phyloP scores from a whole-genome alignment of 306 rosid species.

The Ziziphus jujuba region DNA sequence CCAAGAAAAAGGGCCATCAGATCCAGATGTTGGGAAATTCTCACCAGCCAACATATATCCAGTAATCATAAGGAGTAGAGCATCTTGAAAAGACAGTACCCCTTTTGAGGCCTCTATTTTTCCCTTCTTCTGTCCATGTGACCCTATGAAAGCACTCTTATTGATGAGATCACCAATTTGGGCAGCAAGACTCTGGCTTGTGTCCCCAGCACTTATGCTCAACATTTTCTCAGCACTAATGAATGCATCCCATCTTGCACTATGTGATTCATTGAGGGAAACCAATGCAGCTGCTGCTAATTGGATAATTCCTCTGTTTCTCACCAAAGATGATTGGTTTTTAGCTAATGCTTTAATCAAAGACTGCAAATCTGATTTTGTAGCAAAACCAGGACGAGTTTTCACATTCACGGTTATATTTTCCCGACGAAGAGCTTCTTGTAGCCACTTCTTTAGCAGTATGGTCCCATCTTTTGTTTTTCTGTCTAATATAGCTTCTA shows the following conservation, averaged over 20 bases:
- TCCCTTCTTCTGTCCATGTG: conserved; percentile 45
- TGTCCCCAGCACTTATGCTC: conserved; percentile 71
- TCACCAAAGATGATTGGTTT: conserved; percentile 65
- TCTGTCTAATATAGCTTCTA: conserved; percentile 87
- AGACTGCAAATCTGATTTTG: conserved; percentile 64
- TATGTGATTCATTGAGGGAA: conserved; percentile 69
- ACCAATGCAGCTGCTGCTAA: conserved; percentile 73
- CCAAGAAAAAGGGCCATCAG: conserved; percentile 95
- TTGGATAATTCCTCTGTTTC: conserved; percentile 88
- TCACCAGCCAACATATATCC: conserved; percentile 92
- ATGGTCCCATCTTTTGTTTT: conserved; percentile 76
- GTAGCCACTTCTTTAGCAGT: conserved; percentile 89
- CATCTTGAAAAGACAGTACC: conserved; percentile 75
- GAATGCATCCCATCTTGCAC: conserved; percentile 81
- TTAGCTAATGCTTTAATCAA: conserved; percentile 73
- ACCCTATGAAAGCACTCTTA: conserved; percentile 68
- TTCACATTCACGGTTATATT: conserved; percentile 57
- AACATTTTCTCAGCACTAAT: conserved; percentile 72
- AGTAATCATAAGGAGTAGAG: conserved; percentile 65
- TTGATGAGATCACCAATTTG: conserved; percentile 84
- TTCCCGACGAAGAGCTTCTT: conserved; percentile 72
- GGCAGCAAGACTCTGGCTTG: conserved; percentile 90
- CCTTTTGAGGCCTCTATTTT: conserved; percentile 54
- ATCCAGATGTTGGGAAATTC: conserved; percentile 83
- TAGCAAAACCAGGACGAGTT: conserved; percentile 62